Base-by-base conservation (phyloP, 441 rosid genomes). In the Croton laevigatus region DNA sequence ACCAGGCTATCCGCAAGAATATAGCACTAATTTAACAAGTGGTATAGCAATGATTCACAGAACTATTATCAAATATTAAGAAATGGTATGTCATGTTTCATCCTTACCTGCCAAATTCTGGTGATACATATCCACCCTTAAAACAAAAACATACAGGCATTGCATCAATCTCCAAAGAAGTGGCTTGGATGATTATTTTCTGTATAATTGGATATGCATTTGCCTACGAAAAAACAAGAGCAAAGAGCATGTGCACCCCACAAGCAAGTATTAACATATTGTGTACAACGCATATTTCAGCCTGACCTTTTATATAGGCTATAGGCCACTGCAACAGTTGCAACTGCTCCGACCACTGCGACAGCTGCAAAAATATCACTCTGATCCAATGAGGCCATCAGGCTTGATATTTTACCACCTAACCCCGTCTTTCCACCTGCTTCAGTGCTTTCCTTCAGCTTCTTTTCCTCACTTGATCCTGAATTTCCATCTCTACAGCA, bases 401-500 rank as follows among this genome's bases (percentile, higher is more conserved):
- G 87, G 78, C 67, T 55, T 74, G 79, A 61, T 70, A 82, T 53
- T 38, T 71, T 74, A 55, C 83, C 62, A 55, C 83, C 62, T 19
- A 14, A 54, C 61, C 70, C 78, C 48, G 57, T 62, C 68, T 69
- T 80, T 72, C 79, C 78, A 53, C 49, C 34, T 54, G 5, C 65
- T 59, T 76, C 69, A 14, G 14, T 38, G 53, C 46, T 65, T 46
- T 65, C 73, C 51, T 64, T 70, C 76, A 8, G 60, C 76, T 84
- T 81, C 63, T 74, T 76, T 67, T 82, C 83, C 54, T 70, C 77
- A 48, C 69, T 70, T 49, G 36, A 72, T 67, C 81, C 83, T 14
- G 76, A 53, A 62, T 66, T 77, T 62, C 77, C 85, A 46, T 82
- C 90, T 81, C 66, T 82, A 87, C 97, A 94, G 75, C 98, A 94